phyloP scores from a whole-genome alignment of 164 flowering plant species.

The Liquidambar formosana region DNA sequence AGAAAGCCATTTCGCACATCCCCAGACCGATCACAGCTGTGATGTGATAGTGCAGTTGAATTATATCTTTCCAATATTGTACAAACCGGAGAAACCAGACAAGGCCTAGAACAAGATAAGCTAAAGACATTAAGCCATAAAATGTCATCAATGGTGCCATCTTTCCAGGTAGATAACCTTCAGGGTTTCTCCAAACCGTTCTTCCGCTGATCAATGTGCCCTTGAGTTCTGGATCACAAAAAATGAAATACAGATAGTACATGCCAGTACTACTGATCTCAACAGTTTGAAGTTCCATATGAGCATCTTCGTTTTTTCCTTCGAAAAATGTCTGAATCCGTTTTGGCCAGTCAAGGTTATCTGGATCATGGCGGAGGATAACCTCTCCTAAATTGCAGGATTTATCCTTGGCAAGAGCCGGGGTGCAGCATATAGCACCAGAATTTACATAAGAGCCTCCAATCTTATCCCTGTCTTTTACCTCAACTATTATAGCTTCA shows the following conservation, averaged over 20 bases:
- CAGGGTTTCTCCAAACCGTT: conserved; percentile 89
- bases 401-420: conserved; percentile 48
- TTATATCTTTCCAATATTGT: conserved; percentile 71
- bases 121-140: conserved; percentile 76
- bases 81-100: conserved; percentile 77
- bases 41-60: conserved; percentile 71
- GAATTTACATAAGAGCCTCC: conserved; percentile 61
- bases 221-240: conserved; percentile 73
- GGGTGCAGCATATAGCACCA: conserved; percentile 63
- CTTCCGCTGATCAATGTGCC: conserved; percentile 62
- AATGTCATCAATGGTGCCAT: conserved; percentile 87
- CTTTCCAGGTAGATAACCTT: conserved; percentile 87
- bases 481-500: conserved; percentile 79
- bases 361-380: conserved; percentile 49
- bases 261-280: conserved; percentile 74
- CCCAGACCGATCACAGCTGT: conserved; percentile 86
- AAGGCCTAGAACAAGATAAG: conserved; percentile 82
- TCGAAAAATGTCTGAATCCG: conserved; percentile 64
- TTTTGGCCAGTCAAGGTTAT: conserved; percentile 57
- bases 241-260: conserved; percentile 84
- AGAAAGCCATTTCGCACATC: conserved; percentile 94
- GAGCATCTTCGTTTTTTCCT: conserved; percentile 49
- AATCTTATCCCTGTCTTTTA: conserved; percentile 71
- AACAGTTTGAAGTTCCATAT: conserved; percentile 40
- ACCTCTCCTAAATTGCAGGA: conserved; percentile 75